Base-by-base conservation (phyloP, 2,329 filamentous ascomycete genomes). In the Colletotrichum euphorbiae region DNA sequence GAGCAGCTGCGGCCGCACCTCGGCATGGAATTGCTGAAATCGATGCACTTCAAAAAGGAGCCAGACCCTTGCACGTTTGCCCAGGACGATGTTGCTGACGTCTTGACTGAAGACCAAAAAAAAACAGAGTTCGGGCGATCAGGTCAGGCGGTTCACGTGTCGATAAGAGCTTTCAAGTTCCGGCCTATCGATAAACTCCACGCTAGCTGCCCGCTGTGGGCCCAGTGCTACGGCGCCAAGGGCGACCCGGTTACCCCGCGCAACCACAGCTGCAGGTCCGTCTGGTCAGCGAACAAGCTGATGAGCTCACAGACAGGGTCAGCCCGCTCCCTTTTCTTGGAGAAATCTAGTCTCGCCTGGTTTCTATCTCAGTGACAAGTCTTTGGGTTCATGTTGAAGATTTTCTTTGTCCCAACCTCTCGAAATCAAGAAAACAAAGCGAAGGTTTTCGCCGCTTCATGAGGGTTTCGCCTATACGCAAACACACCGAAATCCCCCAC, bases 181-280 rank as follows among this genome's bases (percentile, higher is more conserved):
- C 28, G 21, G 3, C 69, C 69, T 67, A 67, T 67, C n/a, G 67
- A 70, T 67, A 70, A 42, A 57, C 36, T 24, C 46, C 33, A 28
- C 17, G 28, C 46, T 58, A 50, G 19, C 21, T 21, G 28, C 24
- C 48, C 48, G 48, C 48, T 33, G 48, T 51, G 48, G 48, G 58
- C 36, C 67, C 65, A 54, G 67, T 36, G 31, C 38, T 5, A 48
- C 52, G 40, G 31, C 62, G 69, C 52, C 58, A 61, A 58, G 62
- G 36, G 66, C 40, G 62, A 63, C 57, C 58, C 40, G 55, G 63
- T 71, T 66, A 71, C 69, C 69, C 69, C 69, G 69, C 69, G 69
- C 69, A 71, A 71, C 69, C 61, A 70, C 42, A 7, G 43, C 51
- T 65, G 50, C 50, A 43, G 60, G 51, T 21, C 59, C 46, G 46